Percentiles rank a stretch among this genome's conserved stretches.
phyloP scores from a whole-genome alignment of 1,284 basidiomycete genomes.

The Ustilago sp. region DNA sequence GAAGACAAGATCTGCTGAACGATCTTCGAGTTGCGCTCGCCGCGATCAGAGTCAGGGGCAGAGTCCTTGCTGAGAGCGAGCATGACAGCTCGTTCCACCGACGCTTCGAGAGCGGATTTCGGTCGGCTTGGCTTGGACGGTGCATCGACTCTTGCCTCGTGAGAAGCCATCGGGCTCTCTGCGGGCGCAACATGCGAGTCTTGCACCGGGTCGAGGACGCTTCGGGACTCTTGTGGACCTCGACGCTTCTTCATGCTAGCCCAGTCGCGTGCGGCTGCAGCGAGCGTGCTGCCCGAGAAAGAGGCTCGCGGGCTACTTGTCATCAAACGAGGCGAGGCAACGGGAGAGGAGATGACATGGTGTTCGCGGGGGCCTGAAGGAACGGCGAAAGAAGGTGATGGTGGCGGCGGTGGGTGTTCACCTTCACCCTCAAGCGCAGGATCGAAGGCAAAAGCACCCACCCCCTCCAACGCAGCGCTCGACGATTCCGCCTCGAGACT shows the following conservation, averaged over 20 bases:
- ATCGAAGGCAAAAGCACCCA: conserved; percentile 24
- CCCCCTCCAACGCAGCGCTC: background rate
- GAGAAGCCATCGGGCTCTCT: background rate
- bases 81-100: conserved; percentile 37
- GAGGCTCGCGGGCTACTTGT: conserved; percentile 31
- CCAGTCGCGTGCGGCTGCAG: conserved; percentile 50
- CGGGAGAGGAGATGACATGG: background rate
- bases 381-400: too few species aligned
- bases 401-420: background rate
- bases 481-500: conserved; percentile 12
- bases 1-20: conserved; percentile 35
- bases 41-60: background rate
- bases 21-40: conserved; percentile 30
- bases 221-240: conserved; percentile 6
- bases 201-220: conserved; percentile 8
- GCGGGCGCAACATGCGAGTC: background rate
- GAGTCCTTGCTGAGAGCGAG: conserved; percentile 30
- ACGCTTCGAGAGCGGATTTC: conserved; percentile 20
- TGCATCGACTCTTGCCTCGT: background rate
- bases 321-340: conserved; percentile 4
- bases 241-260: conserved; percentile 35
- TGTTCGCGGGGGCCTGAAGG: background rate
- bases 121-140: background rate
- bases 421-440: conserved; percentile 34
- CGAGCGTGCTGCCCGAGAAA: conserved; percentile 47